Conservation (phyloP, 768 basidiomycete species). For the Leccinellum albellum region DNA sequence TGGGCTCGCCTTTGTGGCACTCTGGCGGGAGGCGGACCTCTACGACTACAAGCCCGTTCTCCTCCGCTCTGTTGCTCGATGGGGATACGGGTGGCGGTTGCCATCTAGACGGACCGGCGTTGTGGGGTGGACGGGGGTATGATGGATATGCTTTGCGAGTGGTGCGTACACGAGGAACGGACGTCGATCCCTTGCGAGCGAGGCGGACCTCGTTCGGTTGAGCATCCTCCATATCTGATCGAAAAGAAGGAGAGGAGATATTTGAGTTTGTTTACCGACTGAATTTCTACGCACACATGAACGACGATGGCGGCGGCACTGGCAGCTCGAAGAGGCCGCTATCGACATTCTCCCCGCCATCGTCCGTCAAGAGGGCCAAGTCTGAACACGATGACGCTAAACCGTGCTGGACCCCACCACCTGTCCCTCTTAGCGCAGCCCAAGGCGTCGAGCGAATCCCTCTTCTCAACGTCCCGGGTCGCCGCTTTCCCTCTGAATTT, state of each 20-base stretch:
- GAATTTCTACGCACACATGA: constrained; percentile 10
- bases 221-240: constrained; percentile 30
- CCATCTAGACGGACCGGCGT: background rate
- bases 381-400: constrained; percentile 10
- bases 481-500: constrained; percentile 7
- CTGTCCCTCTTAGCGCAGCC: constrained; percentile 19
- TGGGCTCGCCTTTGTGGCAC: constrained; percentile 11
- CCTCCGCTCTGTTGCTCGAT: background rate
- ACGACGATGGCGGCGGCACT: constrained; percentile 3
- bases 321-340: constrained; percentile 12
- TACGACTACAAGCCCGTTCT: constrained; percentile 2
- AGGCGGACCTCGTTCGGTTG: constrained; percentile 40
- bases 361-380: constrained; percentile 20
- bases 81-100: background rate
- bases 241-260: background rate
- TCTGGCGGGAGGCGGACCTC: constrained; percentile 7
- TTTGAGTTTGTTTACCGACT: constrained; percentile 25
- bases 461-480: constrained; percentile 1
- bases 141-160: background rate
- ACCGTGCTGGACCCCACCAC: constrained; percentile 1
- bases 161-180: constrained; percentile 27
- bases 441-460: constrained; percentile 30
- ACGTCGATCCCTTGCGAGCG: constrained; percentile 30
- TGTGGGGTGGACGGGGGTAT: background rate
- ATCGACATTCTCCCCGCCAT: constrained; percentile 2